Evolutionary conservation across 2,329 filamentous ascomycete species (phyloP), one percentile per base, ranked within the genome.

Genomic region (Fusarium humuli): DNA sequence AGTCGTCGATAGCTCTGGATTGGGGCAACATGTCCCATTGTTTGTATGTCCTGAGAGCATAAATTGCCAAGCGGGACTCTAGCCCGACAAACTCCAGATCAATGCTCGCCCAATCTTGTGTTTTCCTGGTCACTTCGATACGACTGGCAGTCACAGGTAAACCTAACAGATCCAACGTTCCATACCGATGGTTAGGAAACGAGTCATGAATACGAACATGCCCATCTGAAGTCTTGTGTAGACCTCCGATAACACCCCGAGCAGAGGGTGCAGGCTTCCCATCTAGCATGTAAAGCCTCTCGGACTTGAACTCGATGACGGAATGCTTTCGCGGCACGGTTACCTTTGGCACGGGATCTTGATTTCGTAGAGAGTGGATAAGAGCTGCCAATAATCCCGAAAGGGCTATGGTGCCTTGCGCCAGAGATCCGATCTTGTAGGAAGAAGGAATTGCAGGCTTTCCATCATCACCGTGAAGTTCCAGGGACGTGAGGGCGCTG

Each of bases 11-110:
- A 4, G 22, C 52, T 18, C n/a, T 55, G 4, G 52, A 34, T 12
- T 55, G 52, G 12, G 52, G 52, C 13, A 55, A 6, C 52, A 34
- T 55, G 22, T 55, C 52, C 41, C 52, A 55, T 7, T 55, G 52
- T 6, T 29, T 29, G 16, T 37, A 55, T 0, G 52, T 46, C 3
- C 52, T 29, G 4, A 55, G 41, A 16, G 52, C 52, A 25, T 55
- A 55, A 13, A 55, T 55, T 1, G 41, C 41, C 29, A 55, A 16
- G 9, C 29, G 41, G 6, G 8, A 22, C 0, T 37, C 52, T 5
- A 55, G 20, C 4, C 41, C 52, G 6, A 46, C 41, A 46, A 29
- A 27, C 29, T 55, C 52, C 2, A 55, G 52, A 27, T 55, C 41
- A 13, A 55, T 55, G 13, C 52, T 55, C 7, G 52, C 40, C 52